A percentile compares a stretch with the other conserved stretches of the same genome.
Evolutionary conservation across 1,139 yeast genomes (phyloP).

Genomic region (Yarrowia galli): DNA sequence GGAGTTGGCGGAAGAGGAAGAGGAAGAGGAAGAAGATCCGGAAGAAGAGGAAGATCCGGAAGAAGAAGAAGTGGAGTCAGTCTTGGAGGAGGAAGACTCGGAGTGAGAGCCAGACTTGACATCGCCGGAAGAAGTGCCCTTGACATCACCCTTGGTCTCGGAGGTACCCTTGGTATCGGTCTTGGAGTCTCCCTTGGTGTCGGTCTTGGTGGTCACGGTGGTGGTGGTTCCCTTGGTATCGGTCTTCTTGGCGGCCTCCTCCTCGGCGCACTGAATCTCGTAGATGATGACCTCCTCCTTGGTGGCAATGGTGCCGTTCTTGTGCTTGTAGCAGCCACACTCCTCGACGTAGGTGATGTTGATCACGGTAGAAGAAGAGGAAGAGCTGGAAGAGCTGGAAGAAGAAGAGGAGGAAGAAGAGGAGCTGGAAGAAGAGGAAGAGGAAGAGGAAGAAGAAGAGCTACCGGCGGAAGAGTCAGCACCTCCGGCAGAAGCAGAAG

Average conservation of each 20-base stretch:
- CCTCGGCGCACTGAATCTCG: background rate
- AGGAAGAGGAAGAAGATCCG: background rate
- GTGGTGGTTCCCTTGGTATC: background rate
- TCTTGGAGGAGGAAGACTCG: background rate
- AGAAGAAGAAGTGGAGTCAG: background rate
- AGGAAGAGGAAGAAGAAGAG: background rate
- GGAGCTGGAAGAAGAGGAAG: background rate
- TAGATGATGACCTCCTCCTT: background rate
- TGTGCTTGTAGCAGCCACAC: constrained; percentile 9
- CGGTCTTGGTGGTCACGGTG: too few relatives aligned
- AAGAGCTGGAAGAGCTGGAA: background rate
- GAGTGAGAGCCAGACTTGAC: background rate
- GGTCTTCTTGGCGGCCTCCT: background rate
- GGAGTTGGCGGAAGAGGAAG: background rate
- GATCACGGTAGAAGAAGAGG: background rate
- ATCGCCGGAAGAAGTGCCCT: too few relatives aligned
- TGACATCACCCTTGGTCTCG: too few relatives aligned
- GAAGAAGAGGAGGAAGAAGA: background rate
- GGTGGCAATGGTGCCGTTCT: background rate
- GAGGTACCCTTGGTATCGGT: background rate
- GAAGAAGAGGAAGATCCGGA: background rate
- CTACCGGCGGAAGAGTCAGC: background rate
- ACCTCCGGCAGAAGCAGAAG: too few relatives aligned
- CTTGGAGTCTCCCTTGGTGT: too few relatives aligned
- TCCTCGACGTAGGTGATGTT: background rate